A percentile compares a stretch with the other conserved stretches of the same genome.
These are phyloP conservation scores for Echinochloa phyllopogon DNA, from an alignment of 176 grass and related monocot genomes.

Conservation along the genomic window DNA sequence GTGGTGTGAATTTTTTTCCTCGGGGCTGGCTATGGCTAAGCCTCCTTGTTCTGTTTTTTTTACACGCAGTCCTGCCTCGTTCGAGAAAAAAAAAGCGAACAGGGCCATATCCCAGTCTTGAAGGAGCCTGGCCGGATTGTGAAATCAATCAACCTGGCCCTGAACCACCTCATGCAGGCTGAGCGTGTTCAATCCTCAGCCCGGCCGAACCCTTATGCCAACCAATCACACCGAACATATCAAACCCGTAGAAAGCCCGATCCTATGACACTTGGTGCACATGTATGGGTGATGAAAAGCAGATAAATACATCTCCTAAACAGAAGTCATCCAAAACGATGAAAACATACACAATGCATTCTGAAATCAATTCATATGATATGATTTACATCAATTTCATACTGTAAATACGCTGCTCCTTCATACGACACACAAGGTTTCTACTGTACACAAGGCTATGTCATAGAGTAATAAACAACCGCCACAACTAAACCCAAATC, in stretches of 20 bases:
- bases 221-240: no score
- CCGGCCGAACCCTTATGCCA: no score
- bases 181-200: no score
- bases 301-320: not conserved
- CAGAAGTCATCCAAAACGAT: not conserved
- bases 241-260: not conserved
- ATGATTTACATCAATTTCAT: conserved; percentile 11
- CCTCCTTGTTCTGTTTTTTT: no score
- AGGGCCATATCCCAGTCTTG: no score
- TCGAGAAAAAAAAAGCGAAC: no score
- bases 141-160: no score
- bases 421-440: not conserved
- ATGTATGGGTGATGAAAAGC: not conserved
- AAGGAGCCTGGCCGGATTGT: no score
- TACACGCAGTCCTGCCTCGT: no score
- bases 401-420: conserved; percentile 25
- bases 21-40: no score
- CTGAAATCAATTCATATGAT: conserved; percentile 17
- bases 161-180: no score
- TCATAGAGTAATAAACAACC: conserved; percentile 14
- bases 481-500: conserved; percentile 23
- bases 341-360: not conserved
- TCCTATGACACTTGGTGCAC: not conserved
- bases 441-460: conserved; percentile 41
- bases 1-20: no score